Conservation (phyloP, 306 rosid genomes). For the Sechiopsis laciniata region DNA sequence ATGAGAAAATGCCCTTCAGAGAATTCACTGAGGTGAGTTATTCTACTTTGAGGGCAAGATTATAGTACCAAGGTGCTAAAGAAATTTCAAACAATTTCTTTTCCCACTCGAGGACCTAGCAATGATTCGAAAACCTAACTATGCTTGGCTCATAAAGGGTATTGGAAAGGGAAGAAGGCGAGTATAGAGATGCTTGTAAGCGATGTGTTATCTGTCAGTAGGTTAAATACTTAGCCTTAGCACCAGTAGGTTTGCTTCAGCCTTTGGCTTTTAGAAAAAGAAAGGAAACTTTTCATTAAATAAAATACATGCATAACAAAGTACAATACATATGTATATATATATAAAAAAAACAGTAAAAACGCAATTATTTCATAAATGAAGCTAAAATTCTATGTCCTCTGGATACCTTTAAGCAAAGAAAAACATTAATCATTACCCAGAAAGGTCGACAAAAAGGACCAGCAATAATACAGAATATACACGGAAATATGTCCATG, state of each 20-base stretch:
- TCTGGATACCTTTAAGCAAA: background rate
- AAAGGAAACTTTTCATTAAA: background rate
- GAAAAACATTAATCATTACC: conserved; percentile 44
- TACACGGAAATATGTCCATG: conserved; percentile 86
- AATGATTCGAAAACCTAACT: background rate
- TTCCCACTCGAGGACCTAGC: background rate
- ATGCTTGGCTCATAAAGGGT: background rate
- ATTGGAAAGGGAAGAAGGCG: background rate
- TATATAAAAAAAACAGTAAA: background rate
- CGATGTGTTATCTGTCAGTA: background rate
- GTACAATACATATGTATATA: too few species aligned
- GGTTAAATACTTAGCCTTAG: background rate
- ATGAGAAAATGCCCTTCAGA: background rate
- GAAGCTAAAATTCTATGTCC: background rate
- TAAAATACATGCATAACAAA: background rate
- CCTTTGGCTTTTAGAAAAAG: background rate
- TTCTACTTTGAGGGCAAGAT: conserved; percentile 1
- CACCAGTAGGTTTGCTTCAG: background rate
- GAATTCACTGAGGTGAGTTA: background rate
- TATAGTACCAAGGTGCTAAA: background rate
- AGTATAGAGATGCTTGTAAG: background rate
- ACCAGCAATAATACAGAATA: conserved; percentile 75
- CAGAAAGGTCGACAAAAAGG: conserved; percentile 63
- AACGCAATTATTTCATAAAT: conserved; percentile 5
- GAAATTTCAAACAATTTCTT: background rate